A percentile compares a stretch with the other conserved stretches of the same genome.
phyloP scores from a whole-genome alignment of 2,329 filamentous ascomycete species.

The Colletotrichum trifolii region DNA sequence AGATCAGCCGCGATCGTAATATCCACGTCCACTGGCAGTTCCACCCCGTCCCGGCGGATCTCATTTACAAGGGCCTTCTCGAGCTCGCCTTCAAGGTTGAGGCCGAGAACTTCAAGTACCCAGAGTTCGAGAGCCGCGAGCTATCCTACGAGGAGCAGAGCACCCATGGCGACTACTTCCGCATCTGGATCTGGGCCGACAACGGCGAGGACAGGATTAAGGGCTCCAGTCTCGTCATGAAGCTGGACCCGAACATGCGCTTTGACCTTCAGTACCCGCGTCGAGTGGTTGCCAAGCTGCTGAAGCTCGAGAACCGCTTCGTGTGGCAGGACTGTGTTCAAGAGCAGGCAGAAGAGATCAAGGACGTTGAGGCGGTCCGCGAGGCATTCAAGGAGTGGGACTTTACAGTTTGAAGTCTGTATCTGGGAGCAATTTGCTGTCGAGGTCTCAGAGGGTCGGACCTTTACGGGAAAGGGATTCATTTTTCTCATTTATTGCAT shows the following conservation, averaged over 20 bases:
- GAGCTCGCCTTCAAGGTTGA: slow-evolving; percentile 91
- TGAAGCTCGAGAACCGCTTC: slow-evolving; percentile 81
- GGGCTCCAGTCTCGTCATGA: slow-evolving; percentile 79
- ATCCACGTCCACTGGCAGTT: slow-evolving; percentile 97
- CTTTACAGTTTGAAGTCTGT: slow-evolving; percentile 67
- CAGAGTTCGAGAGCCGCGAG: slow-evolving; percentile 60
- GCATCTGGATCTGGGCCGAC: slow-evolving; percentile 81
- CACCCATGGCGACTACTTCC: slow-evolving; percentile 75
- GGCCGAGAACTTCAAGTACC: slow-evolving; percentile 77
- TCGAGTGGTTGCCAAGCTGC: slow-evolving; percentile 86
- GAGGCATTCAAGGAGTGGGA: slow-evolving; percentile 87
- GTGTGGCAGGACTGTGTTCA: slow-evolving; percentile 90
- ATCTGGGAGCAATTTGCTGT: too few relatives aligned
- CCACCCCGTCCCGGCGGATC: slow-evolving; percentile 76
- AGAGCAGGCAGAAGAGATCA: slow-evolving; percentile 79
- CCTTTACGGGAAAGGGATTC: not conserved
- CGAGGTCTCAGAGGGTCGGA: not conserved
- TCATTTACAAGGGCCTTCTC: slow-evolving; percentile 78
- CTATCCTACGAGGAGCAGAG: slow-evolving; percentile 63
- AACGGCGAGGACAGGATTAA: slow-evolving; percentile 65
- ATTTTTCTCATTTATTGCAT: slow-evolving; percentile 17
- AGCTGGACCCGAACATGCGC: slow-evolving; percentile 74
- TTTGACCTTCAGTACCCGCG: slow-evolving; percentile 95
- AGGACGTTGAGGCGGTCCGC: slow-evolving; percentile 83
- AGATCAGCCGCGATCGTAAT: slow-evolving; percentile 84